These are phyloP conservation scores for Lojkania enalia DNA, from an alignment of 2,329 filamentous ascomycete species.

Conservation along the genomic window DNA sequence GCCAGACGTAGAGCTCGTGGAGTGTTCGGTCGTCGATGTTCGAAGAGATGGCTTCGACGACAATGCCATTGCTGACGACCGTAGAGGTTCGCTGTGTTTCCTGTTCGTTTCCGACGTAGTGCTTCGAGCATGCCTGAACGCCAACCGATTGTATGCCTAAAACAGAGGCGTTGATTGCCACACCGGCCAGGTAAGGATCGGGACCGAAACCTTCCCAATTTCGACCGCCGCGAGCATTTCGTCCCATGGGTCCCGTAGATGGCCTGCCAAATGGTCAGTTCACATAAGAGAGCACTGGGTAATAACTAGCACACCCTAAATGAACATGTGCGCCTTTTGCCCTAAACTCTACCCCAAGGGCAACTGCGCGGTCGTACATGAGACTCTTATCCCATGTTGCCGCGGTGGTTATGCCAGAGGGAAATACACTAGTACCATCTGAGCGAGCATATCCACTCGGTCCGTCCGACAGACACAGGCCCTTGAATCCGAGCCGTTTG, in stretches of 20 bases:
- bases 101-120: constrained; percentile 68
- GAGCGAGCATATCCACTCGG: constrained; percentile 76
- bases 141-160: constrained; percentile 69
- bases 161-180: constrained; percentile 74
- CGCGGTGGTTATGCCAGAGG: constrained; percentile 79
- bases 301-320: constrained; percentile 57
- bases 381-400: constrained; percentile 82
- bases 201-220: constrained; percentile 80
- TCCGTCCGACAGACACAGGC: constrained; percentile 80
- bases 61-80: constrained; percentile 72
- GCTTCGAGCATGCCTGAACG: constrained; percentile 71
- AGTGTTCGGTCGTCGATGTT: constrained; percentile 74
- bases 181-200: constrained; percentile 78
- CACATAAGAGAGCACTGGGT: too few relatives aligned
- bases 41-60: constrained; percentile 73
- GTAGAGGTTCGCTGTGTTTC: constrained; percentile 50
- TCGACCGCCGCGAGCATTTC: constrained; percentile 77
- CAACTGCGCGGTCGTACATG: constrained; percentile 75
- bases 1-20: constrained; percentile 59
- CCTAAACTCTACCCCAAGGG: constrained; percentile 69
- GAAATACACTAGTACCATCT: constrained; percentile 78
- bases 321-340: constrained; percentile 71
- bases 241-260: constrained; percentile 74
- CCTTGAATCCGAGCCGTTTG: constrained; percentile 65
- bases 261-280: constrained; percentile 48